phyloP scores from a whole-genome alignment of 164 flowering plant species.

The Magnolia kwangsiensis region DNA sequence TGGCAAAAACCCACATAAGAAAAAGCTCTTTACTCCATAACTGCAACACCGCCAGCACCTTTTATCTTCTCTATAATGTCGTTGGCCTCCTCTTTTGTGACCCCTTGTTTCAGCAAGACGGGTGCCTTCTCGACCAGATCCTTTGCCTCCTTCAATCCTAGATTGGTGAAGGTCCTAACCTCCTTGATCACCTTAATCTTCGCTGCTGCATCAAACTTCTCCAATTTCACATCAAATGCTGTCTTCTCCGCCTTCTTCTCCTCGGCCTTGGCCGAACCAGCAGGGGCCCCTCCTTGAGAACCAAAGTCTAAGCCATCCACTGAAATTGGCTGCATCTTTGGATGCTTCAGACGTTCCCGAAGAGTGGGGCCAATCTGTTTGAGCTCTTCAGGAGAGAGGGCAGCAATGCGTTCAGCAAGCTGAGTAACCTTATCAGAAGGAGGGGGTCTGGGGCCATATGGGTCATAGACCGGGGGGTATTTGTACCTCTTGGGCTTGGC shows the following conservation, averaged over 20 bases:
- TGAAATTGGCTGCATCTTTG: conserved; percentile 53
- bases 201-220: conserved; percentile 74
- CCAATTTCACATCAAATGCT: conserved; percentile 77
- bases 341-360: conserved; percentile 42
- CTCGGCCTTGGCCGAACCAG: conserved; percentile 41
- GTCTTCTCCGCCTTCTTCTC: conserved; percentile 77
- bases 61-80: conserved; percentile 75
- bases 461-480: conserved; percentile 68
- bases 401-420: conserved; percentile 72
- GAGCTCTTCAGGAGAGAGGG: conserved; percentile 65
- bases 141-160: conserved; percentile 88
- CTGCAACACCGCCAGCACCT: conserved; percentile 71
- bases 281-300: conserved; percentile 34
- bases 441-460: conserved; percentile 79
- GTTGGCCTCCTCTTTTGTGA: conserved; percentile 79
- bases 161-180: conserved; percentile 63
- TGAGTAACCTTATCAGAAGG: conserved; percentile 67
- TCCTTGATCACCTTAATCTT: conserved; percentile 91
- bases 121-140: conserved; percentile 86
- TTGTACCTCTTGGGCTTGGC: conserved; percentile 64
- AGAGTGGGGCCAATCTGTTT: conserved; percentile 58
- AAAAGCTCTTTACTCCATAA: conserved; percentile 45
- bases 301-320: conserved; percentile 60
- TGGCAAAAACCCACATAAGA: too few species aligned
- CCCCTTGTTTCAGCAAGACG: conserved; percentile 62